Base-by-base conservation (phyloP, 1,284 basidiomycete genomes). In the Neonothopanus nambi region DNA sequence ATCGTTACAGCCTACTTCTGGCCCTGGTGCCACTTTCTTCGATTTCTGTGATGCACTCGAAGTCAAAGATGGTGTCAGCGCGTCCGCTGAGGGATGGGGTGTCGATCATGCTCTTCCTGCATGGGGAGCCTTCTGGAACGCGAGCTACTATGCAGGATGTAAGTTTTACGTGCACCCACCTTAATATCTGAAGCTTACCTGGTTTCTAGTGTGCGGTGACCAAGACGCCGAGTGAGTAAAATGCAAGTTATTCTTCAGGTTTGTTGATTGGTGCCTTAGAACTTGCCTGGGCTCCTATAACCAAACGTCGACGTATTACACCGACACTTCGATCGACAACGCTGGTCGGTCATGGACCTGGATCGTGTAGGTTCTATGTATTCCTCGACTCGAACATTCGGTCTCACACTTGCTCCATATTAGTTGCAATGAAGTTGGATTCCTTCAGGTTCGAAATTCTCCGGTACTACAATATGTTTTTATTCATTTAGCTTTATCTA, bases 31-130 rank as follows among this genome's bases (percentile, higher is more conserved):
- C 63, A 55, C 66, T 24, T 90, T 90, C 70, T 84, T 74, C 67
- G 45, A 76, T 15, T 90, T 89, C 67, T 90, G 88, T 57, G 86
- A 90, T 61, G 84, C 85, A 0, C 70, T 90, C 0, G 87, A 90
- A 65, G 83, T 87, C 21, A 83, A 83, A 64, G 61, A 85, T 54
- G 84, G 84, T 5, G 70, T 76, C 3, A 77, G 59, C 47, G 85
- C 87, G 4, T 72, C 78, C 20, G 68, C 72, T 0, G 61, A 59
- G 1, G 87, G 88, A 8, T 88, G 82, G 78, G 87, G 88, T 18
- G 68, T 87, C 9, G 70, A 82, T 0, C 73, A 85, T 57, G 84
- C 87, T 5, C 69, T 89, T 15, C 37, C 67, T 8, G 77, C 86
- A 0, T 89, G 86, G 85, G 79, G 80, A 15, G 65, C 71, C 6